Conservation (phyloP, 1,284 basidiomycete species). For the Rhodotorula sp. region DNA sequence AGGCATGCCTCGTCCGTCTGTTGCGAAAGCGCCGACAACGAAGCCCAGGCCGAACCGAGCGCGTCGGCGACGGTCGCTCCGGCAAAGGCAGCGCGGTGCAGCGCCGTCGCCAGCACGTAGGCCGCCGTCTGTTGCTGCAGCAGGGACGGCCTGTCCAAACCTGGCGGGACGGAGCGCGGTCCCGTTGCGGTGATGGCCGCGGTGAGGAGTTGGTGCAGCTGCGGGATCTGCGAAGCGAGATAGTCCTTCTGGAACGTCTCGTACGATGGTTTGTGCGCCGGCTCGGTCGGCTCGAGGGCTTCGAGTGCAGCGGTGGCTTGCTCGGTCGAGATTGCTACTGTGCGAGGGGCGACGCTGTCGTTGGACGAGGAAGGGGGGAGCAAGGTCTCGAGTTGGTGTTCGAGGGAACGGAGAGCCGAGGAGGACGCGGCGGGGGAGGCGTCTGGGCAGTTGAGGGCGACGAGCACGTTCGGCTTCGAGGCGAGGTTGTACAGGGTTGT, state of each 20-base stretch:
- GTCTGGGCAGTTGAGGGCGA: conserved; percentile 30
- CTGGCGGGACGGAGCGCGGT: neutral
- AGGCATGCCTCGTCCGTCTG: conserved; percentile 7
- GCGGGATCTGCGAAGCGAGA: conserved; percentile 26
- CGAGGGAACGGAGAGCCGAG: conserved; percentile 15
- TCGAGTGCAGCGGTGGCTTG: conserved; percentile 29
- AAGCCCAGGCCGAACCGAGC: conserved; percentile 6
- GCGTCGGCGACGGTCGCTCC: conserved; percentile 23
- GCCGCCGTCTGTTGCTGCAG: conserved; percentile 21
- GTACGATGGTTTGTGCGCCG: conserved; percentile 4
- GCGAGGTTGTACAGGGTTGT: conserved; percentile 24
- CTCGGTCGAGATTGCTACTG: conserved; percentile 23
- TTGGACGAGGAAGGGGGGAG: neutral
- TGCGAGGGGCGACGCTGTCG: neutral
- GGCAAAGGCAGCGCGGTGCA: conserved; percentile 23
- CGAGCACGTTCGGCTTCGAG: conserved; percentile 32
- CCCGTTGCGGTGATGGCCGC: neutral
- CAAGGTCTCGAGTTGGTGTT: conserved; percentile 21
- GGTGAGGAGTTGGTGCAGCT: conserved; percentile 16
- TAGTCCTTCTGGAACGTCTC: conserved; percentile 28
- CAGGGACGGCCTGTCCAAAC: neutral
- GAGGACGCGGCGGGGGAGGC: conserved; percentile 18
- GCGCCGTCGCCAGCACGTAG: conserved; percentile 19
- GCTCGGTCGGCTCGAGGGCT: conserved; percentile 16
- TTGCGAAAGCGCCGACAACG: conserved; percentile 23